These are phyloP conservation scores for Kondoa malvinella DNA, from an alignment of 768 basidiomycete species.

Conservation along the genomic window DNA sequence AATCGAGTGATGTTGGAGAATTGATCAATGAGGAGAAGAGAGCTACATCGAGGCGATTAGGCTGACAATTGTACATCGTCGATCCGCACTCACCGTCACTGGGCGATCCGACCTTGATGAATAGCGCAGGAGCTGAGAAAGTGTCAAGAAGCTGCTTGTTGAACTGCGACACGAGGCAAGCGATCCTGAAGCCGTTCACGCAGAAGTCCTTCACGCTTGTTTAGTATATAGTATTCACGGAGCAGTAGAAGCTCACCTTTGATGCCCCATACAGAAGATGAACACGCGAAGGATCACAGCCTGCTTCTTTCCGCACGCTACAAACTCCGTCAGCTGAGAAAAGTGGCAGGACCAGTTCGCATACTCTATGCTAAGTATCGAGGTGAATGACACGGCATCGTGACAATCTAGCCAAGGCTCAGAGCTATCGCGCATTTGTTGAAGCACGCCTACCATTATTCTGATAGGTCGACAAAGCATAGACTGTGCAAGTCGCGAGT, in stretches of 20 bases:
- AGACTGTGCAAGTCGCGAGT: conserved; percentile 19
- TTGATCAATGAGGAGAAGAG: conserved; percentile 23
- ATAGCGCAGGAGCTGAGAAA: conserved; percentile 22
- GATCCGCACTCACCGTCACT: conserved; percentile 12
- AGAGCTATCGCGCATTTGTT: neutral
- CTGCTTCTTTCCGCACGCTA: conserved; percentile 18
- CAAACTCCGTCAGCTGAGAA: neutral
- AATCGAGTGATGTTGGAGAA: conserved; percentile 16
- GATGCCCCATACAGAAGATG: conserved; percentile 15
- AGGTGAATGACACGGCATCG: conserved; percentile 15
- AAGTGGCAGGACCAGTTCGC: neutral
- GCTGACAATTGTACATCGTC: neutral
- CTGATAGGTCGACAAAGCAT: conserved; percentile 21
- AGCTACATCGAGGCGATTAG: conserved; percentile 12
- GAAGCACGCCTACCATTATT: conserved; percentile 5
- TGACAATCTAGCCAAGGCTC: neutral
- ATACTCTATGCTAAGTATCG: conserved; percentile 25
- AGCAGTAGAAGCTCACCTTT: neutral
- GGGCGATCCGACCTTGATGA: conserved; percentile 26
- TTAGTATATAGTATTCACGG: neutral
- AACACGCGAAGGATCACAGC: conserved; percentile 23
- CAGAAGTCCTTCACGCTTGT: conserved; percentile 23
- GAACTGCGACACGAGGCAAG: conserved; percentile 25
- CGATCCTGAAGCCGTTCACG: conserved; percentile 26
- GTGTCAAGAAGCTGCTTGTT: conserved; percentile 24